Conservation (phyloP, 2,329 filamentous ascomycete genomes). For the Endoconidiophora laricicola region DNA sequence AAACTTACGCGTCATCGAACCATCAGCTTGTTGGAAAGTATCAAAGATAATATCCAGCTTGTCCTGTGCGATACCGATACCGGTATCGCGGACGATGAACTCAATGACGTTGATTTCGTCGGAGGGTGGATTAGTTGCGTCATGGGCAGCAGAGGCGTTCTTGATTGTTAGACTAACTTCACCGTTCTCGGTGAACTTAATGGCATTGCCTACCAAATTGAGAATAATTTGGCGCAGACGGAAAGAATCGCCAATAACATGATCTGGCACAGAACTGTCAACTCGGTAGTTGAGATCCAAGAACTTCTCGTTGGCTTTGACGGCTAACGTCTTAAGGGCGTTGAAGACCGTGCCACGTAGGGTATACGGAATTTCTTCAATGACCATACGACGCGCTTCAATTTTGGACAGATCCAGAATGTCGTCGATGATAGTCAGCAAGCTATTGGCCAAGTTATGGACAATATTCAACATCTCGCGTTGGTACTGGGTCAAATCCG, state of each 20-base stretch:
- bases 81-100: slow-evolving; percentile 89
- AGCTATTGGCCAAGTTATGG: slow-evolving; percentile 86
- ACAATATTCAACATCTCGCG: slow-evolving; percentile 98
- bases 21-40: slow-evolving; percentile 96
- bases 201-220: slow-evolving; percentile 92
- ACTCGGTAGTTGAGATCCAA: slow-evolving; percentile 86
- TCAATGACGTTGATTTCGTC: slow-evolving; percentile 70
- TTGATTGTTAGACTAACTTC: slow-evolving; percentile 91
- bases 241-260: slow-evolving; percentile 93
- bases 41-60: slow-evolving; percentile 97
- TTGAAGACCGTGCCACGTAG: slow-evolving; percentile 92
- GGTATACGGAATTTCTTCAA: slow-evolving; percentile 95
- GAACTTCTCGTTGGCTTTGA: slow-evolving; percentile 92
- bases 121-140: slow-evolving; percentile 24
- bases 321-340: slow-evolving; percentile 87
- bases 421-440: slow-evolving; percentile 90
- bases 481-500: slow-evolving; percentile 84
- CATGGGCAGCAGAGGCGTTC: slow-evolving; percentile 25
- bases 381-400: slow-evolving; percentile 93
- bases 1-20: slow-evolving; percentile 89
- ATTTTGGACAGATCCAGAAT: slow-evolving; percentile 64
- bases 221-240: slow-evolving; percentile 90
- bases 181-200: slow-evolving; percentile 96
- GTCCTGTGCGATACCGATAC: slow-evolving; percentile 88
- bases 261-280: slow-evolving; percentile 82